phyloP scores from a whole-genome alignment of 2,329 filamentous ascomycete species.

The Aspergillus fructus region DNA sequence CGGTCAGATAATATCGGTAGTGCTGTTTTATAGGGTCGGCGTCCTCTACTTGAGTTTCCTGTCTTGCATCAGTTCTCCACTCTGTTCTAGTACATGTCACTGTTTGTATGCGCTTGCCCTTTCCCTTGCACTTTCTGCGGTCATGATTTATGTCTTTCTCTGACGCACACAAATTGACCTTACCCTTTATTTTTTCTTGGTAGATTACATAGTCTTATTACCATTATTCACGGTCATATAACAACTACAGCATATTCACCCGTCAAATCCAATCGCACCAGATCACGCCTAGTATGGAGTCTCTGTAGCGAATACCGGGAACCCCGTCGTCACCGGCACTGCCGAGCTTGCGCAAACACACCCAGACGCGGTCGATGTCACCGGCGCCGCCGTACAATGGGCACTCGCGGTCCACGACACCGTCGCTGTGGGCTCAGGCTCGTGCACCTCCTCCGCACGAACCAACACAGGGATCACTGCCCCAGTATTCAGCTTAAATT shows the following conservation, averaged over 20 bases:
- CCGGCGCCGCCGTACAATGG: constrained; percentile 35
- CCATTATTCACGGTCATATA: neutral
- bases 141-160: constrained; percentile 1
- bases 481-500: constrained; percentile 49
- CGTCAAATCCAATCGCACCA: neutral
- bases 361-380: constrained; percentile 23
- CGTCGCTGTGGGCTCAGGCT: constrained; percentile 16
- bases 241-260: neutral
- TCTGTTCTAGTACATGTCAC: neutral
- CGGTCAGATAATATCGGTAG: constrained; percentile 17
- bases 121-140: neutral
- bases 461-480: constrained; percentile 53
- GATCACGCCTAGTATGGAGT: neutral
- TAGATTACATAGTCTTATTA: neutral
- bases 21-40: constrained; percentile 5
- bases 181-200: neutral
- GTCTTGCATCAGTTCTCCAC: neutral
- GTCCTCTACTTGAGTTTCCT: constrained; percentile 4
- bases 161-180: neutral
- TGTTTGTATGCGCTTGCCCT: neutral
- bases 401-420: constrained; percentile 29
- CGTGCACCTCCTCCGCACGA: constrained; percentile 36
- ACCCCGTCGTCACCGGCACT: constrained; percentile 29
- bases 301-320: constrained; percentile 14
- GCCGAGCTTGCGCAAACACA: constrained; percentile 34